These are phyloP conservation scores for Gilbertella persicaria DNA, from an alignment of 371 early-diverging fungal species.

Conservation along the genomic window DNA sequence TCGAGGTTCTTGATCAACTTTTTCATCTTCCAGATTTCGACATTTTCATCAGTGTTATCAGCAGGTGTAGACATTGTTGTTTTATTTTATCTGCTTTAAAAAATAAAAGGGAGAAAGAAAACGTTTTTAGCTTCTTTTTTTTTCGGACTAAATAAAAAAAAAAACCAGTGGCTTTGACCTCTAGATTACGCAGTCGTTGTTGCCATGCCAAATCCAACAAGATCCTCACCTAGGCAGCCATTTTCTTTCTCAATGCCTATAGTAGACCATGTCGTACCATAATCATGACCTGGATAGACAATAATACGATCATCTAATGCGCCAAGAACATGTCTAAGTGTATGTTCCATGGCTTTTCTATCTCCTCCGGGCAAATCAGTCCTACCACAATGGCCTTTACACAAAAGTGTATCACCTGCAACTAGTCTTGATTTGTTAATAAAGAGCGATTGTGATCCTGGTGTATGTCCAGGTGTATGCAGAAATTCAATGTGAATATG, in stretches of 20 bases:
- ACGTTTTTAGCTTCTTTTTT: not conserved
- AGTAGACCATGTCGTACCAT: constrained; percentile 80
- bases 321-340: constrained; percentile 62
- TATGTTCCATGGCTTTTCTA: constrained; percentile 62
- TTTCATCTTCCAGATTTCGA: constrained; percentile 98
- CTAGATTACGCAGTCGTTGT: not conserved
- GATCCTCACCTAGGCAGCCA: constrained; percentile 53
- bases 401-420: constrained; percentile 87
- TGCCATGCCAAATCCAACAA: constrained; percentile 48
- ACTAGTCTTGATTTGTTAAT: constrained; percentile 76
- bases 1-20: constrained; percentile 96
- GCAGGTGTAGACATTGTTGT: constrained; percentile 20
- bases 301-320: constrained; percentile 66
- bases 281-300: constrained; percentile 87
- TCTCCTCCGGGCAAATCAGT: constrained; percentile 80
- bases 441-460: constrained; percentile 82
- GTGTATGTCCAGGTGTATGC: constrained; percentile 91
- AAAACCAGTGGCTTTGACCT: constrained; percentile 16
- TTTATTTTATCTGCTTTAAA: not conserved
- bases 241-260: constrained; percentile 63
- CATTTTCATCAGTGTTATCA: constrained; percentile 67
- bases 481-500: constrained; percentile 62
- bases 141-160: constrained; percentile 5
- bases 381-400: constrained; percentile 72
- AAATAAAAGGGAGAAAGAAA: not conserved